phyloP scores from a whole-genome alignment of 495 filamentous ascomycete genomes.

The Parathielavia appendiculata region DNA sequence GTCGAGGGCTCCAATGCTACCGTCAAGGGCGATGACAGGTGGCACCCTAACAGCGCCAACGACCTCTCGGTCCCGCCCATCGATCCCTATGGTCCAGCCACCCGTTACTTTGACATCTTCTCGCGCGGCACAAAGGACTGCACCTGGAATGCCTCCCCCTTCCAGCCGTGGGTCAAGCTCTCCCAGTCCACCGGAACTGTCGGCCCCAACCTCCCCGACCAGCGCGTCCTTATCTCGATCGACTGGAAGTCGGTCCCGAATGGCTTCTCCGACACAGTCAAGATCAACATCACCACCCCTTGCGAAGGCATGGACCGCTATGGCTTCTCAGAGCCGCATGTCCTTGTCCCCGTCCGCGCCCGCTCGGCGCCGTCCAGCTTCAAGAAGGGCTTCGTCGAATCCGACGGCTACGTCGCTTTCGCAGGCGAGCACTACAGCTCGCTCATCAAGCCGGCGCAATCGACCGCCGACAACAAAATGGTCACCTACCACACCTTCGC shows the following conservation, averaged over 20 bases:
- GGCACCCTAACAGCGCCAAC: conserved; percentile 52
- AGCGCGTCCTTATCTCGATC: conserved; percentile 54
- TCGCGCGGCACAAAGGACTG: conserved; percentile 55
- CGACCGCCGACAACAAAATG: conserved; percentile 4
- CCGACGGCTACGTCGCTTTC: conserved; percentile 56
- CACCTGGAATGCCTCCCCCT: conserved; percentile 50
- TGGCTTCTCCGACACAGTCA: conserved; percentile 42
- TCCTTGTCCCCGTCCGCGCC: conserved; percentile 56
- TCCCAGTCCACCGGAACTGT: conserved; percentile 53
- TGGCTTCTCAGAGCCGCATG: conserved; percentile 42
- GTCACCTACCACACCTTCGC: conserved; percentile 50
- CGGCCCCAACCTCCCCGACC: conserved; percentile 46
- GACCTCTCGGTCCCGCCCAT: conserved; percentile 54
- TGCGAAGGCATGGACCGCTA: conserved; percentile 51
- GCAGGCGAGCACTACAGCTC: conserved; percentile 51
- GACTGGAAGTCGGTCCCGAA: conserved; percentile 55
- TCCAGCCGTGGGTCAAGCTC: conserved; percentile 53
- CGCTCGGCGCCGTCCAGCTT: conserved; percentile 52
- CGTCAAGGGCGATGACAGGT: conserved; percentile 62
- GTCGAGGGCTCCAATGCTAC: conserved; percentile 61
- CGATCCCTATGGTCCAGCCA: conserved; percentile 56
- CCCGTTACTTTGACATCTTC: conserved; percentile 65
- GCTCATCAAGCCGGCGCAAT: conserved; percentile 36
- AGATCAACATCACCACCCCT: conserved; percentile 52
- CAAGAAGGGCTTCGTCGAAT: conserved; percentile 59